Evolutionary conservation across 805 yeast genomes (phyloP), one percentile per base, ranked within the genome.

Genomic region (Saturnispora halmiae): DNA sequence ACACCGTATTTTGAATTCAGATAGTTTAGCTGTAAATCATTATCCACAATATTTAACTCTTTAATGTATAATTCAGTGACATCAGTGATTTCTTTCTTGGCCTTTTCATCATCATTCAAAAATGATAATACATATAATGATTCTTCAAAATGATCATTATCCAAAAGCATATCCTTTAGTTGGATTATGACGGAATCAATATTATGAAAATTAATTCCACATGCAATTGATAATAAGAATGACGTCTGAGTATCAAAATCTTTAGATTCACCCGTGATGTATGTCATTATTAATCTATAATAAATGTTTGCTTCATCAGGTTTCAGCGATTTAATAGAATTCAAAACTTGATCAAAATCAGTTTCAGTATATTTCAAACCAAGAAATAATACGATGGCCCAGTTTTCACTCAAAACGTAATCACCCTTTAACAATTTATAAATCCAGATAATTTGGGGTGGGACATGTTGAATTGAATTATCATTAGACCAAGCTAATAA

Each of bases 61-160:
- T 54, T 54, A 19, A 67, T 61, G 27, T 65, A 59, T 5, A 53
- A 39, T 18, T 64, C 58, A 5, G 73, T 52, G 8, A 66, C 45
- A 2, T 54, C 45, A 14, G 64, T 55, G 3, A 82, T 67, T 19
- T 61, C 58, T 1, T 55, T 47, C 46, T 66, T 57, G 4, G 79
- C 73, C 0, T 55, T 51, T 1, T 46, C 51, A 44, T 79, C 81
- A 51, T 73, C 64, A 2, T 48, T 45, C 20, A 83, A 51, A 51
- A 80, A 85, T 14, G 79, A 64, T 31, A 75, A 66, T 2, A 82
- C 78, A 53, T 72, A 82, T 3, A 85, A 46, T 0, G 94, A 72
- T 46, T 79, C 82, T 43, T 66, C 65, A 67, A 73, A 70, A 38
- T 72, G 59, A 0, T 72, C 72, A n/a, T 54, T 54, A 7, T 59